phyloP scores from a whole-genome alignment of 2,329 filamentous ascomycete genomes.

The Fusarium keratoplasticum region DNA sequence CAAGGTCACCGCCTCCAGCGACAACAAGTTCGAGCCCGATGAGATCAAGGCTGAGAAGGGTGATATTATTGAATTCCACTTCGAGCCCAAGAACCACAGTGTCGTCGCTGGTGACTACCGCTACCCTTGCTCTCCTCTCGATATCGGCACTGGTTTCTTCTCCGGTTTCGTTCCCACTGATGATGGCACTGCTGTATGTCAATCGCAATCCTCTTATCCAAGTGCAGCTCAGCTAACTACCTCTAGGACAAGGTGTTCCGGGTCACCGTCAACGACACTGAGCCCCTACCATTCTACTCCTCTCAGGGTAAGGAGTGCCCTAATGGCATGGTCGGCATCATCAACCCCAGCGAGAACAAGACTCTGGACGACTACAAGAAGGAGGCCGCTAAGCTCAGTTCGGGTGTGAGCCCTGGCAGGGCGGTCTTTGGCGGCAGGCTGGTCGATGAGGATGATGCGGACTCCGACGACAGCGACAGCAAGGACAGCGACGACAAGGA shows the following conservation, averaged over 20 bases:
- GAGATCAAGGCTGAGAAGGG: constrained; percentile 47
- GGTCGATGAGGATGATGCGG: constrained; percentile 36
- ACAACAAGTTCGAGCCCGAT: constrained; percentile 50
- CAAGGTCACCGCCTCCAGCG: constrained; percentile 49
- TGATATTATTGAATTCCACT: constrained; percentile 53
- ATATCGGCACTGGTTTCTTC: constrained; percentile 51
- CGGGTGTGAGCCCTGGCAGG: constrained; percentile 43
- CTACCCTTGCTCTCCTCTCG: constrained; percentile 50
- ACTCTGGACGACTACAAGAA: constrained; percentile 49
- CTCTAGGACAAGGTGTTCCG: constrained; percentile 50
- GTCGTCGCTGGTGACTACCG: constrained; percentile 52
- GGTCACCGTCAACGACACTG: constrained; percentile 48
- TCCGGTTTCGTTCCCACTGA: constrained; percentile 50
- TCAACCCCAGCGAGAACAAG: constrained; percentile 48
- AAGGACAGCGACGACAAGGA: background rate
- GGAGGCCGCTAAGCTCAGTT: constrained; percentile 43
- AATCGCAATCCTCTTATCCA: background rate
- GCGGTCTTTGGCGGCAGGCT: constrained; percentile 47
- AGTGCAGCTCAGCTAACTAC: constrained; percentile 3
- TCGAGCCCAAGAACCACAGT: constrained; percentile 52
- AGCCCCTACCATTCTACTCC: constrained; percentile 54
- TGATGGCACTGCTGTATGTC: constrained; percentile 47
- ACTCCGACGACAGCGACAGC: constrained; percentile 5
- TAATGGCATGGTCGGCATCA: constrained; percentile 54
- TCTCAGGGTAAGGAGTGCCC: constrained; percentile 52